Conservation (phyloP, 306 rosid species). For the Purshia tridentata region DNA sequence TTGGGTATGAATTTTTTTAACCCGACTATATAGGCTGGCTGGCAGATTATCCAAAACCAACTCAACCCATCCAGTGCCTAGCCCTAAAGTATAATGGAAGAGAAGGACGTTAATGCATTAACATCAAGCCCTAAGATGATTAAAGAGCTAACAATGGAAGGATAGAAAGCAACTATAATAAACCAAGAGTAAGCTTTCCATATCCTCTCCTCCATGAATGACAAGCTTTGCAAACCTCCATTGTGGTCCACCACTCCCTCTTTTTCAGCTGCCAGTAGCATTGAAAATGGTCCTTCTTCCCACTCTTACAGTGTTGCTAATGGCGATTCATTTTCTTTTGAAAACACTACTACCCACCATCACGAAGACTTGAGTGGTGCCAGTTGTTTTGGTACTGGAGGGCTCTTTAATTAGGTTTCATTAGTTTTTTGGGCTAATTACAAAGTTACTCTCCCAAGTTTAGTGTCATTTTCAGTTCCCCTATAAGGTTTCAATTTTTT, state of each 20-base stretch:
- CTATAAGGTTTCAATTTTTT: too few relatives aligned
- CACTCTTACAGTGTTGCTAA: slow-evolving; percentile 44
- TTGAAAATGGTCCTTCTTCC: slow-evolving; percentile 35
- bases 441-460: too few relatives aligned
- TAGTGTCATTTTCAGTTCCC: too few relatives aligned
- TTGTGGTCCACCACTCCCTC: slow-evolving; percentile 65
- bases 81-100: too few relatives aligned
- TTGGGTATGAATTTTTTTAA: too few relatives aligned
- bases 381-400: slow-evolving; percentile 45
- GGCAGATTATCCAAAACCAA: too few relatives aligned
- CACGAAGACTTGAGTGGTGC: slow-evolving; percentile 41
- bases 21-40: too few relatives aligned
- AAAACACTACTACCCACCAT: slow-evolving; percentile 36
- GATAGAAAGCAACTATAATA: slow-evolving; percentile 75
- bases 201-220: slow-evolving; percentile 94
- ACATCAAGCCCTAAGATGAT: slow-evolving; percentile 47
- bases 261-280: slow-evolving; percentile 23
- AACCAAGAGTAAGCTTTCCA: slow-evolving; percentile 79
- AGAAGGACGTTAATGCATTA: slow-evolving; percentile 30
- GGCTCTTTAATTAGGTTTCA: too few relatives aligned
- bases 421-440: too few relatives aligned
- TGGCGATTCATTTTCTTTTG: slow-evolving; percentile 60
- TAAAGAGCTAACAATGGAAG: slow-evolving; percentile 80
- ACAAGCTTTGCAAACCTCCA: slow-evolving; percentile 85
- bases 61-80: too few relatives aligned